Evolutionary conservation across 805 yeast genomes (phyloP), one percentile per base, ranked within the genome.

Genomic region (Yarrowia divulgata): DNA sequence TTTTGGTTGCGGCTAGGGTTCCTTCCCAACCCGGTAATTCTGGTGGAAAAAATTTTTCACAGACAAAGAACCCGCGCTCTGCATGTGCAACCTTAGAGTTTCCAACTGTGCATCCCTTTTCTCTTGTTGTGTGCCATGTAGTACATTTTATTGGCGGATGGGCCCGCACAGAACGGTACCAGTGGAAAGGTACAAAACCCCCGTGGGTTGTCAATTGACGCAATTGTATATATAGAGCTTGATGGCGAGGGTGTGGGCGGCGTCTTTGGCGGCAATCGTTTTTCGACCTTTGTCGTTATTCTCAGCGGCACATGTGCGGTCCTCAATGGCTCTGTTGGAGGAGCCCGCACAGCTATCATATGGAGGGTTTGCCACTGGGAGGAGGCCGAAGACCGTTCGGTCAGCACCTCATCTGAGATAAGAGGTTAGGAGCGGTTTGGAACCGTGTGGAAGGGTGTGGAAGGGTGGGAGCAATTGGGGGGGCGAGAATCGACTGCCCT

Each of bases 11-110:
- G 68, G 68, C 16, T 37, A 48, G 68, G 68, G 57, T 49, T 18
- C 18, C 34, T 18, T 1, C 46, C 57, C 35, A 19, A 37, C 14
- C 2, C 8, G 57, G 68, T 0, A 16, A 63, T 32, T 43, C 18
- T 45, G 48, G 48, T 23, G 8, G 55, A 63, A 63, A 63, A 63
- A 63, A 19, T 48, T 63, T 63, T 63, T 63, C 68, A 63, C 57
- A 63, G 46, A 63, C 68, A 63, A 63, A 63, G 68, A 63, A 14
- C 12, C 14, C 32, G 4, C 29, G 4, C 8, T n/a, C 8, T 40
- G 64, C 64, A 40, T 42, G 29, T 23, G 48, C 49, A 3, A 34
- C 13, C 7, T 19, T 55, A 55, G 29, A 9, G 34, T 55, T 55
- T 55, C 7, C 29, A 23, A 16, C 34, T 19, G 32, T 16, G 42